Base-by-base conservation (phyloP, 164 flowering plant species). In the Hamamelis virginiana region DNA sequence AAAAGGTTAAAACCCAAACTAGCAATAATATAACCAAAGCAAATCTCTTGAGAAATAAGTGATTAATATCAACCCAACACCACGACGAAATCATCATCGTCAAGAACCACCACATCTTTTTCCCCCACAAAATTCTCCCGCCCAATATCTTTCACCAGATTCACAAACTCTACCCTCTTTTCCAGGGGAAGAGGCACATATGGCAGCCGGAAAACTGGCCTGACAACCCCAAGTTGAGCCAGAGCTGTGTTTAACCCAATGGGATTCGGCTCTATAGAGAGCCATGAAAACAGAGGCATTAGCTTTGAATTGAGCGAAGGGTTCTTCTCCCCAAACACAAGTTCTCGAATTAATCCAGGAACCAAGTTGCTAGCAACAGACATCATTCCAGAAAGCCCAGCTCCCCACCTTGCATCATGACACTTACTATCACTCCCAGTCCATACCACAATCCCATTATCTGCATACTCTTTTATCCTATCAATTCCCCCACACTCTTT, bases 361-460 rank as follows among this genome's bases (percentile, higher is more conserved):
- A 88, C 81, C 75, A 91, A 72, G 77, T 91, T 91, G 81, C 93
- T 88, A 4, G 88, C 61, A 33, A 93, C 97, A 26, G 98, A 91
- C 60, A 91, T 85, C 9, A 91, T 97, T 9, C 98, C 98, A 1
- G 83, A 74, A 48, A 92, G 96, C 3, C 89, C 94, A 74, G 80
- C 76, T 12, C 69, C 73, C 98, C 98, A 93, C 80, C 94, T 86
- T 6, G 96, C 76, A 74, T 94, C 92, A 75, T 94, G 98, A 67
- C 92, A 90, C 63, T 94, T 69, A 64, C 90, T 92, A 70, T 93
- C 98, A 67, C 88, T 91, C 59, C 98, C 98, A 65, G 90, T 88
- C 98, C 98, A 93, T 16, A 82, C 86, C 18, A 80, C 86, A 27
- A 90, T 72, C 19, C 86, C 87, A 10, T 82, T 74, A 48, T 81